A percentile compares a stretch with the other conserved stretches of the same genome.
phyloP scores from a whole-genome alignment of 768 basidiomycete genomes.

The Tulasnella sp. region DNA sequence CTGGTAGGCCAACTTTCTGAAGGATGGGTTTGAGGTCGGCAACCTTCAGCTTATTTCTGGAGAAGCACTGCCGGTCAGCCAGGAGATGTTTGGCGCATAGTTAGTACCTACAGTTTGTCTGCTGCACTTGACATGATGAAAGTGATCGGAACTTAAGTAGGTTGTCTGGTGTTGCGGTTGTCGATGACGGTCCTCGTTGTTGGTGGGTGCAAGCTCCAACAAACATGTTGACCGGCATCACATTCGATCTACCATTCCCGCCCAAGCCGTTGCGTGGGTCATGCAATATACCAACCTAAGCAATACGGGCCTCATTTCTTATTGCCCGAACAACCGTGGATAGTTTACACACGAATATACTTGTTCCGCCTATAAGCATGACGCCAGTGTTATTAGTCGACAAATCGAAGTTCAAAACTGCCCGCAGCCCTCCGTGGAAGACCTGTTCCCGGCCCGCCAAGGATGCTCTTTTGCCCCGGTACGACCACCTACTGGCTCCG shows the following conservation, averaged over 20 bases:
- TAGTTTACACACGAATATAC: no score
- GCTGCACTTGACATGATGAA: conserved; percentile 12
- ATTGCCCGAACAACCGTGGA: no score
- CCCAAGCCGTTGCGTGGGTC: background rate
- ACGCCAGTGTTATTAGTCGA: background rate
- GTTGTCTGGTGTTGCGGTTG: conserved; percentile 7
- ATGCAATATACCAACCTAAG: background rate
- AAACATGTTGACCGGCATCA: background rate
- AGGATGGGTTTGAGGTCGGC: conserved; percentile 36
- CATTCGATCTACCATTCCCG: background rate
- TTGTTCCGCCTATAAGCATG: no score
- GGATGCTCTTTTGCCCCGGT: background rate
- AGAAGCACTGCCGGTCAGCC: background rate
- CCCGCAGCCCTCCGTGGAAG: background rate
- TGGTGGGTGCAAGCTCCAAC: background rate
- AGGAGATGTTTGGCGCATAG: no score
- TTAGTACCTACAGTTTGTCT: conserved; percentile 25
- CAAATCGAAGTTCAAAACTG: background rate
- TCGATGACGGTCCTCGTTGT: background rate
- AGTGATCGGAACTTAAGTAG: background rate
- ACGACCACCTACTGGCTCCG: background rate
- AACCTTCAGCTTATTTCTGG: conserved; percentile 35
- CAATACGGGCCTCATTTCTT: background rate
- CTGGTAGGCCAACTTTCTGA: conserved; percentile 29
- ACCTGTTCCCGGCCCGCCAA: conserved; percentile 1